Base-by-base conservation (phyloP, 2,329 filamentous ascomycete species). In the Talaromyces sp. region DNA sequence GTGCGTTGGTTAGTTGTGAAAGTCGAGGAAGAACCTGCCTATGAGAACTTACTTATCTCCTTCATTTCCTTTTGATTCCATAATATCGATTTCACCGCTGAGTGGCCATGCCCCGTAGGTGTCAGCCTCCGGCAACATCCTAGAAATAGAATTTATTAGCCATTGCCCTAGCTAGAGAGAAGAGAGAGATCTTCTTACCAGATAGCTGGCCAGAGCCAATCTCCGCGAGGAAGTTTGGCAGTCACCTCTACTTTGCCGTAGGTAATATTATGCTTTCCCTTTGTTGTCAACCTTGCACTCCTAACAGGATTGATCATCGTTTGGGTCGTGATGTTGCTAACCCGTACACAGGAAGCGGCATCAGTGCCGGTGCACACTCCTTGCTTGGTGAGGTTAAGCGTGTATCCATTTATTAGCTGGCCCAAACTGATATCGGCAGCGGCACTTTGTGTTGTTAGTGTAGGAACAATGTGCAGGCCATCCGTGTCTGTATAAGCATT, bases 261-360 rank as follows among this genome's bases (percentile, higher is more conserved):
- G 14, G 59, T 61, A n/a, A 61, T 61, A 19, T 61, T 61, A 26
- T 61, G 59, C 26, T 61, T 61, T 14, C 59, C 59, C 55, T 58
- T 53, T 4, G 59, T 61, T 17, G 59, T 55, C 19, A 58, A 54
- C 35, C 59, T 55, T n/a, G 59, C 59, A 24, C 59, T 61, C 27
- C 59, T 24, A 27, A 61, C 50, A 14, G 59, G 59, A 19, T 61
- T 61, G 21, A 61, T 61, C 27, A 61, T 61, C 7, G 38, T 41
- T 9, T 19, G 21, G 1, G 32, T 55, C 4, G 59, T 55, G 27
- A 56, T 53, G 21, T 61, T 61, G 41, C 59, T 61, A 38, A 61
- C 50, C 13, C 55, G 55, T 29, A 58, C 59, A 49, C 59, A 61
- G 14, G 38, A 41, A n/a, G 2, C 38, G 3, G 35, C 7, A 27